phyloP scores from a whole-genome alignment of 2,329 filamentous ascomycete species.

The Albophoma yamanashiensis region DNA sequence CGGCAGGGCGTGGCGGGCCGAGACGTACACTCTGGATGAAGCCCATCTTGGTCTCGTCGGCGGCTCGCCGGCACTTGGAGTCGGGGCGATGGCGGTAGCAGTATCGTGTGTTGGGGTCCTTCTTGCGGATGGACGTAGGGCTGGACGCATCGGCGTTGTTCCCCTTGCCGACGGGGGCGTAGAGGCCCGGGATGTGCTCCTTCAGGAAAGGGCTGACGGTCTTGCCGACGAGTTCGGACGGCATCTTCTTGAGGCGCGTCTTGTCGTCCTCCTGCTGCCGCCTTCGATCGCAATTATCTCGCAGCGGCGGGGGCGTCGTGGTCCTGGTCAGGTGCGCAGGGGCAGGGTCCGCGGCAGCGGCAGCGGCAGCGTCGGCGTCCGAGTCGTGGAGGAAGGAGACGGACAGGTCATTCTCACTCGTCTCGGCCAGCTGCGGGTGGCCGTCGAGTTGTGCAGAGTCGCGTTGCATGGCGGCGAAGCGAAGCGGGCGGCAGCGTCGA shows the following conservation, averaged over 20 bases:
- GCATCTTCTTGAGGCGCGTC: conserved; percentile 44
- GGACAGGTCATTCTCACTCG: not conserved
- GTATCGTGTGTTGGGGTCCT: conserved; percentile 71
- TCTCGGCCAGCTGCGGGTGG: not conserved
- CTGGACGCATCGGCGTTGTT: conserved; percentile 19
- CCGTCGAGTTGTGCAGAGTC: not conserved
- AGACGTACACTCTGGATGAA: conserved; percentile 70
- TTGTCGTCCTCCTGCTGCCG: conserved; percentile 38
- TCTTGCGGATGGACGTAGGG: conserved; percentile 21
- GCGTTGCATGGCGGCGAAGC: not conserved
- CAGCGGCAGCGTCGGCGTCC: not conserved
- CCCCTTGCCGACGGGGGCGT: conserved; percentile 64
- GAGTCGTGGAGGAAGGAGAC: not conserved
- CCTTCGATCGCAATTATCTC: conserved; percentile 39
- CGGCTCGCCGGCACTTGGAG: conserved; percentile 83
- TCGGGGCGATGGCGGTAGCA: conserved; percentile 95
- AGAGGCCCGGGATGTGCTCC: conserved; percentile 81
- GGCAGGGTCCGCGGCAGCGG: not conserved
- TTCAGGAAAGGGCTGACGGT: conserved; percentile 81
- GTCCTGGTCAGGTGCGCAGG: not conserved
- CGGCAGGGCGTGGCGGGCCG: not conserved
- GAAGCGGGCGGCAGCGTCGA: not conserved
- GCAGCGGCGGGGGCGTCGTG: conserved; percentile 15
- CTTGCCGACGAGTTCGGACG: conserved; percentile 58
- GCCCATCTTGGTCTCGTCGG: conserved; percentile 94